A percentile compares a stretch with the other conserved stretches of the same genome.
Evolutionary conservation across 148 eudicot genomes (phyloP).

Genomic region (Cornus kousa): DNA sequence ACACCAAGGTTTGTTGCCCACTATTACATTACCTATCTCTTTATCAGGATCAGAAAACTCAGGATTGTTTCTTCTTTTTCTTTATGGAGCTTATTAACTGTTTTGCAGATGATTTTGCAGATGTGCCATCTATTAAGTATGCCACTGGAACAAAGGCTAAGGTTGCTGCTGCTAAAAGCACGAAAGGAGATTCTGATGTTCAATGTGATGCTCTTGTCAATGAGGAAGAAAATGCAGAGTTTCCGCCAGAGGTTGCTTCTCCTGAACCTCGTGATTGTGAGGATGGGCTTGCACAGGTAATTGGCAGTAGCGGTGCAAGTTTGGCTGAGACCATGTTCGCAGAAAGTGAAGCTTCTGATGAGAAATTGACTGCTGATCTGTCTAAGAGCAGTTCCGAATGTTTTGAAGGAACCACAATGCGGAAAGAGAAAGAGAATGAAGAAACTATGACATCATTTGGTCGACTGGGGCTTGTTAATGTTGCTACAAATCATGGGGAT

Average conservation of each 20-base stretch:
- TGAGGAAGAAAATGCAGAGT: neutral
- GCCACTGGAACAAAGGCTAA: neutral
- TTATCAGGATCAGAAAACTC: neutral
- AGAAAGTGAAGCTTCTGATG: neutral
- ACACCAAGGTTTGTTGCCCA: neutral
- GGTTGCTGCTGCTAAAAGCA: neutral
- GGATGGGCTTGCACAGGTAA: neutral
- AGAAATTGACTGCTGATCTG: neutral
- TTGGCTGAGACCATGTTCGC: neutral
- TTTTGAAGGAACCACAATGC: neutral
- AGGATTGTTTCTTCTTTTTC: neutral
- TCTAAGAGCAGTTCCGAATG: neutral
- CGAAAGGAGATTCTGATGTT: neutral
- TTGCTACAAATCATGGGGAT: neutral
- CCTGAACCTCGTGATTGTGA: neutral
- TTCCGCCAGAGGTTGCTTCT: neutral
- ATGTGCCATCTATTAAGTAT: too few relatives aligned
- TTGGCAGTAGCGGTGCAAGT: neutral
- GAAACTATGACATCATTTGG: neutral
- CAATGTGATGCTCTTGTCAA: neutral
- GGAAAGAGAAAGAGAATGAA: neutral
- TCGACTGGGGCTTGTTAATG: neutral
- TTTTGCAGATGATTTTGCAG: too few relatives aligned
- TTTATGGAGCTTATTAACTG: too few relatives aligned
- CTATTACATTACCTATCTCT: neutral